Evolutionary conservation across 2,329 filamentous ascomycete species (phyloP), one percentile per base, ranked within the genome.

Genomic region (Seiridium cupressi): DNA sequence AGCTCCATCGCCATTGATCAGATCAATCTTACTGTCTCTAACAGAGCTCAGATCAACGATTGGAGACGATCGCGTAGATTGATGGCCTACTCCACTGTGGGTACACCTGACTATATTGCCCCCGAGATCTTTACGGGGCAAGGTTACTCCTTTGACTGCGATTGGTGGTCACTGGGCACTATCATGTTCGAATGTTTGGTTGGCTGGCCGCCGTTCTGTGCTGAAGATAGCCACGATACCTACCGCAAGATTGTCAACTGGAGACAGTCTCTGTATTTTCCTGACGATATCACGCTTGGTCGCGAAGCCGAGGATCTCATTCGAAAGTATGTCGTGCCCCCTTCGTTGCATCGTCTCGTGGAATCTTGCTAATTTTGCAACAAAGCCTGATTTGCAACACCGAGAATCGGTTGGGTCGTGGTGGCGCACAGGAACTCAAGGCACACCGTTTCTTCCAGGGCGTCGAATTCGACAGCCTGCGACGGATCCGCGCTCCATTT

Each of bases 101-200:
- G 95, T 65, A 99, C 95, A 1, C 95, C 95, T 8, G 95, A 99
- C 76, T 99, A 99, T 75, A 99, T 99, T 72, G 95, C 95, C 1
- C 95, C 95, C 3, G 95, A 99, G 74, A 98, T 99, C 69, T 98
- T 99, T 76, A 96, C 92, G 51, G 93, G 94, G 18, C 91, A 96
- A 70, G 95, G 95, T 54, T 99, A 99, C 79, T 92, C 92, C 61
- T 97, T 94, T 71, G 90, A 96, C 73, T 99, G 95, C 74, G 95
- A 99, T 81, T 99, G 95, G 95, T 99, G 95, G 95, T 96, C 92
- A 31, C 85, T 99, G 55, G 95, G 95, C 57, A 97, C 95, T 49
- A 99, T 99, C 78, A 98, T 99, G 95, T 99, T 98, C 70, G 95
- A 99, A 77, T 99, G 95, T 76, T 83, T 99, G 67, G 93, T 99